phyloP scores from a whole-genome alignment of 1,284 basidiomycete genomes.

The Boletus sp. region DNA sequence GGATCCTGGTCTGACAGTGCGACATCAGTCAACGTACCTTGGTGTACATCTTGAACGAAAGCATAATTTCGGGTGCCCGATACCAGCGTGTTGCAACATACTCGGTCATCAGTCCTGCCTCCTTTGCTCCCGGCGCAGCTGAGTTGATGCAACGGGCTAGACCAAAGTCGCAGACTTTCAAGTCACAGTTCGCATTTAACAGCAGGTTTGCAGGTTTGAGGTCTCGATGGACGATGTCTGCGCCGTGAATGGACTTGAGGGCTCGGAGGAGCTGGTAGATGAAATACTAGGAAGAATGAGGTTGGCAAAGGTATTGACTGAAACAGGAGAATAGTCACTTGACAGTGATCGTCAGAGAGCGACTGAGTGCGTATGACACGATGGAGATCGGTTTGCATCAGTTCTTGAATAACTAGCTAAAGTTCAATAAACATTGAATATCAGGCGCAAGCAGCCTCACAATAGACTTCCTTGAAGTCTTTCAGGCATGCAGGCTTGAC shows the following conservation, averaged over 20 bases:
- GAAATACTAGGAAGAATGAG: constrained; percentile 49
- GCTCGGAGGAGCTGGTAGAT: constrained; percentile 76
- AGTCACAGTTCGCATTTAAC: constrained; percentile 82
- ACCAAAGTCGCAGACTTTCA: constrained; percentile 85
- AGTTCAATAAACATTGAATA: constrained; percentile 5
- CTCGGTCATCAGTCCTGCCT: constrained; percentile 76
- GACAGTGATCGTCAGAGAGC: constrained; percentile 86
- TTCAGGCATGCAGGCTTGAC: constrained; percentile 74
- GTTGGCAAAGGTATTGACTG: constrained; percentile 8
- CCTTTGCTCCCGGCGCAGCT: constrained; percentile 56
- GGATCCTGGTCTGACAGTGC: constrained; percentile 2
- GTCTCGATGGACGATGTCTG: constrained; percentile 78
- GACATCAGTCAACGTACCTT: constrained; percentile 39
- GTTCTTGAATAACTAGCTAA: constrained; percentile 73
- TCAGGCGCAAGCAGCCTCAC: constrained; percentile 36
- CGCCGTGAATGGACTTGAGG: constrained; percentile 79
- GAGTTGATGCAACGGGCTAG: constrained; percentile 70
- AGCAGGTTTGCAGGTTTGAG: constrained; percentile 81
- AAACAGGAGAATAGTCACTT: constrained; percentile 40
- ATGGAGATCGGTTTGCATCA: constrained; percentile 90
- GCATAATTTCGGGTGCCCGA: constrained; percentile 85
- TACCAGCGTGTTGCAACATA: constrained; percentile 87
- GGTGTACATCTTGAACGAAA: constrained; percentile 84
- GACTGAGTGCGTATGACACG: constrained; percentile 87
- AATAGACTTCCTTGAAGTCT: constrained; percentile 81